phyloP scores from a whole-genome alignment of 306 rosid species.

The Prunus mongolica region DNA sequence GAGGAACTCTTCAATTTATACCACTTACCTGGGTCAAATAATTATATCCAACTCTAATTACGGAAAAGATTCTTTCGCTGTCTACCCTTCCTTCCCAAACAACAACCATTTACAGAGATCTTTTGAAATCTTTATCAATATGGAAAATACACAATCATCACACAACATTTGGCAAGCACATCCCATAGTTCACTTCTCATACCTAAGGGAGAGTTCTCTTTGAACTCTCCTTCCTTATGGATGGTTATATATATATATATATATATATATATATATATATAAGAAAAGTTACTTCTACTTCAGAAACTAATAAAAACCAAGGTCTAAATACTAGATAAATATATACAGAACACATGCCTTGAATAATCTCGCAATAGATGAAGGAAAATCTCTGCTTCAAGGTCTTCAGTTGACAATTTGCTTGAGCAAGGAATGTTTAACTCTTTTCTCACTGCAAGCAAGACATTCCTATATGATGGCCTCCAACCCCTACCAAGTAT shows the following conservation, averaged over 20 bases:
- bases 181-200: neutral
- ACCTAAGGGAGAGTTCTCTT: neutral
- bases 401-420: conserved; percentile 71
- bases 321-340: neutral
- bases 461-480: conserved; percentile 85
- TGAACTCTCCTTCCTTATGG: neutral
- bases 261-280: neutral
- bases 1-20: neutral
- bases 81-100: neutral
- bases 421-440: conserved; percentile 69
- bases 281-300: neutral
- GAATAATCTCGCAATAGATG: conserved; percentile 60
- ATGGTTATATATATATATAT: neutral
- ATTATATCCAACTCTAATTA: neutral
- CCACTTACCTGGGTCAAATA: neutral
- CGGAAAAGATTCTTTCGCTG: neutral
- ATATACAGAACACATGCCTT: conserved; percentile 32
- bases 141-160: neutral
- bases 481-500: conserved; percentile 82
- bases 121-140: neutral
- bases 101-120: neutral
- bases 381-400: conserved; percentile 92
- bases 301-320: neutral
- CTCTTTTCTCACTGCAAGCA: conserved; percentile 71
- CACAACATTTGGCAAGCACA: neutral